A percentile compares a stretch with the other conserved stretches of the same genome.
Conservation (phyloP, 1,284 basidiomycete species). For the Ganoderma lucidum region DNA sequence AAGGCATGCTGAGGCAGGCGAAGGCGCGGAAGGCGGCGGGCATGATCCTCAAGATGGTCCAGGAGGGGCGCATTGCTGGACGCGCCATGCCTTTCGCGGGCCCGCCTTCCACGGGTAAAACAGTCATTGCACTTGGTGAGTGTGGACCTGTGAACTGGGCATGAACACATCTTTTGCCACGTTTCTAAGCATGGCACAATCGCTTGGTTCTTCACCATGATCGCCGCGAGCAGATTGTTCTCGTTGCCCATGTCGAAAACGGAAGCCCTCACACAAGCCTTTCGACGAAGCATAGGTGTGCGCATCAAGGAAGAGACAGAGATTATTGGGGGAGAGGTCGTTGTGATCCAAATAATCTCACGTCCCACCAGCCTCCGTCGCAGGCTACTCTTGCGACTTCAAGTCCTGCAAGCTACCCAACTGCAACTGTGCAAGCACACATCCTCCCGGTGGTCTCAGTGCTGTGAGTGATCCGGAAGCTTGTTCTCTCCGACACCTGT, state of each 20-base stretch:
- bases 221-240: slow-evolving; percentile 97
- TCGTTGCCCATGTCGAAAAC: slow-evolving; percentile 98
- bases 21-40: slow-evolving; percentile 97
- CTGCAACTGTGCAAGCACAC: too few species aligned
- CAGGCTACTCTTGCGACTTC: too few species aligned
- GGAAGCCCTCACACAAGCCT: slow-evolving; percentile 96
- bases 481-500: too few species aligned
- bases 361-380: too few species aligned
- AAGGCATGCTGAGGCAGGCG: slow-evolving; percentile 97
- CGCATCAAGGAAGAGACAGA: slow-evolving; percentile 98
- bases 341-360: slow-evolving; percentile 89
- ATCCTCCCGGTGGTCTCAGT: too few species aligned
- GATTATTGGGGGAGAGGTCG: slow-evolving; percentile 97
- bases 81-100: slow-evolving; percentile 96
- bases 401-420: too few species aligned
- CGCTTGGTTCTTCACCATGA: slow-evolving; percentile 97
- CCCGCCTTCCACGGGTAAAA: slow-evolving; percentile 96
- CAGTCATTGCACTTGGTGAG: slow-evolving; percentile 93
- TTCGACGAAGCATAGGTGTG: slow-evolving; percentile 95
- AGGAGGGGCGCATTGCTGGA: slow-evolving; percentile 94
- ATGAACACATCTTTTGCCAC: too few species aligned
- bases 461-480: too few species aligned
- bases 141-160: not conserved
- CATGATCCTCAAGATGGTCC: slow-evolving; percentile 98
- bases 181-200: slow-evolving; percentile 91